A percentile compares a stretch with the other conserved stretches of the same genome.
phyloP scores from a whole-genome alignment of 805 yeast genomes.

The Yamadazyma sp. region DNA sequence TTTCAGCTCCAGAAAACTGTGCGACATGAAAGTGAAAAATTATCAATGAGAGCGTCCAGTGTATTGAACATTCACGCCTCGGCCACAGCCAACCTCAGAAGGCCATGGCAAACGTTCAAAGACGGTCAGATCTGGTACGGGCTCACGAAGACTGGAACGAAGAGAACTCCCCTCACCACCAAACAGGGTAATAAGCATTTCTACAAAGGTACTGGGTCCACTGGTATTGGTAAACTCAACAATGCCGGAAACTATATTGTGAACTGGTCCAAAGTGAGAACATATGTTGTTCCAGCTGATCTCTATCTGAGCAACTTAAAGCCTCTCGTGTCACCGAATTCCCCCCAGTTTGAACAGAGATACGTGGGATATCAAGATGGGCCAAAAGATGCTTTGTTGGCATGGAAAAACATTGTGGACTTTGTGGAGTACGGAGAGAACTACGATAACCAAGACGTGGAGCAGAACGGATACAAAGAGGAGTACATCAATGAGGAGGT shows the following conservation, averaged over 20 bases:
- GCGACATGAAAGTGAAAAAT: constrained; percentile 6
- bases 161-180: constrained; percentile 80
- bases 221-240: constrained; percentile 86
- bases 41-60: constrained; percentile 50
- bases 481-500: constrained; percentile 34
- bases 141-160: constrained; percentile 70
- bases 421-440: constrained; percentile 73
- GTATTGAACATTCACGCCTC: constrained; percentile 49
- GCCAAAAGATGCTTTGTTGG: constrained; percentile 69
- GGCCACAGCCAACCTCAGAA: constrained; percentile 49
- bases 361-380: constrained; percentile 72
- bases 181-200: constrained; percentile 92
- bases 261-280: constrained; percentile 83
- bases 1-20: no score
- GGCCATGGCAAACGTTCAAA: constrained; percentile 87
- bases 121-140: constrained; percentile 89
- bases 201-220: constrained; percentile 95
- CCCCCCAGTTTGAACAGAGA: constrained; percentile 67
- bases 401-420: constrained; percentile 69
- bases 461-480: constrained; percentile 34
- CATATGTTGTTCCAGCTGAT: constrained; percentile 77
- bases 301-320: constrained; percentile 45
- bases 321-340: constrained; percentile 75
- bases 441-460: constrained; percentile 38
- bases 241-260: constrained; percentile 71